A percentile compares a stretch with the other conserved stretches of the same genome.
Conservation (phyloP, 805 yeast genomes). For the Sugiyamaella lignohabitans region DNA sequence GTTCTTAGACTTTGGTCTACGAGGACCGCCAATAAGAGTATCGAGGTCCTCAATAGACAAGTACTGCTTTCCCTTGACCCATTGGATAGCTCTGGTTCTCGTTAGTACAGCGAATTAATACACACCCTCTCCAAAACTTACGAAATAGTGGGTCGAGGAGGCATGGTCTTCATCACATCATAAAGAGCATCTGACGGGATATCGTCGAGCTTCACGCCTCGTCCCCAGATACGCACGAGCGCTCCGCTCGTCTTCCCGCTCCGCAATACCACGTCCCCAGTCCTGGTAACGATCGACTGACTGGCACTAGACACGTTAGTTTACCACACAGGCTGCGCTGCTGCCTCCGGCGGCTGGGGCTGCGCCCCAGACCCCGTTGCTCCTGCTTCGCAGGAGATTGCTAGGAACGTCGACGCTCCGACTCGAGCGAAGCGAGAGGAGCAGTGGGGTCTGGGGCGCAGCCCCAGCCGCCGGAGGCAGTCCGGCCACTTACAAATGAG, state of each 20-base stretch:
- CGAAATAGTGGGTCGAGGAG: conserved; percentile 66
- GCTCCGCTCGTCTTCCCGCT: conserved; percentile 49
- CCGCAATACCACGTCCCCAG: conserved; percentile 44
- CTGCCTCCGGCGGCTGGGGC: no score
- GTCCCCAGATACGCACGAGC: conserved; percentile 45
- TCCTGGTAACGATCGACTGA: conserved; percentile 38
- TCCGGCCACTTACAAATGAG: conserved; percentile 27
- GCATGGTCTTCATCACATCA: conserved; percentile 59
- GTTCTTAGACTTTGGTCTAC: conserved; percentile 52
- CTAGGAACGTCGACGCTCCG: no score
- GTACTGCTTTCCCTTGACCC: conserved; percentile 74
- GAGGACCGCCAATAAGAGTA: conserved; percentile 63
- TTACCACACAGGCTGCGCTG: conserved; percentile 8
- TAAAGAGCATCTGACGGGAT: conserved; percentile 52
- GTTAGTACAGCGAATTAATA: conserved; percentile 81
- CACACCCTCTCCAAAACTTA: no score
- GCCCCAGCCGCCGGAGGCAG: no score
- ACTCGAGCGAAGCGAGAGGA: no score
- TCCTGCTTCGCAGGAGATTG: no score
- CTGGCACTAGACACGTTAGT: conserved; percentile 25
- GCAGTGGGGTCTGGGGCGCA: no score
- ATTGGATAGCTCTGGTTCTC: conserved; percentile 64
- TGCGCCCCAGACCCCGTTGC: no score
- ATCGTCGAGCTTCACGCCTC: conserved; percentile 29
- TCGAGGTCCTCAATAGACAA: conserved; percentile 61